Percentiles rank a stretch among this genome's conserved stretches.
phyloP scores from a whole-genome alignment of 306 rosid species.

The Argentina anserina region DNA sequence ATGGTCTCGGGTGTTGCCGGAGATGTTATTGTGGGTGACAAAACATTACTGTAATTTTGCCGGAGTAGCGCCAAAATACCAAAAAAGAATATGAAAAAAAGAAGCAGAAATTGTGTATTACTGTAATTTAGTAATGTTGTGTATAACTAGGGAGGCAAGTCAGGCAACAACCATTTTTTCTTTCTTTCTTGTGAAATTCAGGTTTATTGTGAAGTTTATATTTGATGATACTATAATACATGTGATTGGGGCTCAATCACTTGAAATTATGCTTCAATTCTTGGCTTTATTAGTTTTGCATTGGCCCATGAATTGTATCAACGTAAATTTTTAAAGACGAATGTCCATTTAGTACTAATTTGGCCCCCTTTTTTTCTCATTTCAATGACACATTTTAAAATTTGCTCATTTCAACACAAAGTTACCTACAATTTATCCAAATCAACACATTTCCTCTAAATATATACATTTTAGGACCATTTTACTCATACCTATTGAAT shows the following conservation, averaged over 20 bases:
- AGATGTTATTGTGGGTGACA: background rate
- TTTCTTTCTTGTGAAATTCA: background rate
- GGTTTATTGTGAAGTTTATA: background rate
- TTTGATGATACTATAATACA: background rate
- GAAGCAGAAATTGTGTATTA: background rate
- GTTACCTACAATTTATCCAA: too few relatives aligned
- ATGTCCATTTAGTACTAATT: too few relatives aligned
- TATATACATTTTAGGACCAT: too few relatives aligned
- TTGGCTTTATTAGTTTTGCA: too few relatives aligned
- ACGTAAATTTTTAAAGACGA: too few relatives aligned
- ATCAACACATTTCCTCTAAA: too few relatives aligned
- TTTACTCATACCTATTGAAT: too few relatives aligned
- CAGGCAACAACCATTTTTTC: background rate
- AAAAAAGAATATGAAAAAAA: background rate
- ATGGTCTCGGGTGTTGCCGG: conserved; percentile 2
- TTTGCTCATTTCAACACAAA: too few relatives aligned
- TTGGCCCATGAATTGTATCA: background rate
- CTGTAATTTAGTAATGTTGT: background rate
- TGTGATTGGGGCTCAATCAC: conserved; percentile 15
- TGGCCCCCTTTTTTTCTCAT: too few relatives aligned
- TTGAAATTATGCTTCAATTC: background rate
- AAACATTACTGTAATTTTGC: too few relatives aligned
- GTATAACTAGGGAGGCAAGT: conserved; percentile 4
- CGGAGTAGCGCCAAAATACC: background rate
- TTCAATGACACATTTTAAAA: too few relatives aligned